phyloP scores from a whole-genome alignment of 352 stramenopile genomes.

The Plasmopara viticola region DNA sequence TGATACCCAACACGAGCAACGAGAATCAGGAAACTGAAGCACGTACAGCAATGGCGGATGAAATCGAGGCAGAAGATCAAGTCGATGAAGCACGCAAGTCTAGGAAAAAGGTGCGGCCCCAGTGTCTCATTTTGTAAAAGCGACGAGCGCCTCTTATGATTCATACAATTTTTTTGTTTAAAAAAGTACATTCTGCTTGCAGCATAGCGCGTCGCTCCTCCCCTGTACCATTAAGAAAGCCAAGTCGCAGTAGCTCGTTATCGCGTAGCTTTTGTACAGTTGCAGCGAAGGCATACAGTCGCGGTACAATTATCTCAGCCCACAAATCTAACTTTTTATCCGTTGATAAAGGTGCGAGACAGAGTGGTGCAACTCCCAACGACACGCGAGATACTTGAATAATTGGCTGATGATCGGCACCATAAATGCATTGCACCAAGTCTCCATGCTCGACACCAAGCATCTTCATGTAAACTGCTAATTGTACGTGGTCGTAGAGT shows the following conservation, averaged over 20 bases:
- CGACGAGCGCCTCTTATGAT: neutral
- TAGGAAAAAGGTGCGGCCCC: slow-evolving; percentile 11
- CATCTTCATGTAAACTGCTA: slow-evolving; percentile 84
- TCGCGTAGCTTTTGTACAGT: slow-evolving; percentile 39
- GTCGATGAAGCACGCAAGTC: slow-evolving; percentile 40
- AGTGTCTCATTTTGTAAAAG: slow-evolving; percentile 35
- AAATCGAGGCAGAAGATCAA: slow-evolving; percentile 74
- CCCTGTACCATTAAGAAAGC: slow-evolving; percentile 53
- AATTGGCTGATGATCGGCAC: slow-evolving; percentile 20
- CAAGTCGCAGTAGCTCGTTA: slow-evolving; percentile 47
- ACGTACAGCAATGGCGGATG: slow-evolving; percentile 60
- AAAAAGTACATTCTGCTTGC: slow-evolving; percentile 45
- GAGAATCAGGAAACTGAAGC: slow-evolving; percentile 30
- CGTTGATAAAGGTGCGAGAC: slow-evolving; percentile 14
- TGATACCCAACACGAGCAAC: slow-evolving; percentile 26
- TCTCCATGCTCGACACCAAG: slow-evolving; percentile 48
- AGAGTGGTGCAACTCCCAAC: slow-evolving; percentile 37
- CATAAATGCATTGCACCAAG: slow-evolving; percentile 64
- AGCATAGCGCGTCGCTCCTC: slow-evolving; percentile 42
- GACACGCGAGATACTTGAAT: slow-evolving; percentile 56
- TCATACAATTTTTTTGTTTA: slow-evolving; percentile 23
- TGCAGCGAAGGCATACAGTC: slow-evolving; percentile 47
- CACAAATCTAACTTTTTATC: slow-evolving; percentile 32
- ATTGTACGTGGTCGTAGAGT: slow-evolving; percentile 70
- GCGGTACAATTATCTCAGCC: slow-evolving; percentile 53